phyloP scores from a whole-genome alignment of 305 asterid genomes.

The Fraxinus latifolia region DNA sequence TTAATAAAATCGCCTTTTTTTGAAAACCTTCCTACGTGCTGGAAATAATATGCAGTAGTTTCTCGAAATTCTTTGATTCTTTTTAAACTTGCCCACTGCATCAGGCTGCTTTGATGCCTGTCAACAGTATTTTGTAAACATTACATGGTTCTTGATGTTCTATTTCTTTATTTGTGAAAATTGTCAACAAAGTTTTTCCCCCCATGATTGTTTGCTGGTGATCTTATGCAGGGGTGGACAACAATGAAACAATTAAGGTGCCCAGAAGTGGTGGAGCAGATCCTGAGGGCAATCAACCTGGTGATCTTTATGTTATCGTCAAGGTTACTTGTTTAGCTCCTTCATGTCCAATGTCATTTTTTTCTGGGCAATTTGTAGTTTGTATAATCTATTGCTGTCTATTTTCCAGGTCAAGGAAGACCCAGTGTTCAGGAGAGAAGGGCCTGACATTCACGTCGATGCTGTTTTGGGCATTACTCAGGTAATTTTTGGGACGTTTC shows the following conservation, averaged over 20 bases:
- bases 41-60: not conserved
- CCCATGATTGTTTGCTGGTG: constrained; percentile 20
- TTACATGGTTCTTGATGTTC: not conserved
- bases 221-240: constrained; percentile 71
- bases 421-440: constrained; percentile 94
- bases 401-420: constrained; percentile 83
- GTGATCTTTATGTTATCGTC: constrained; percentile 71
- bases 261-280: constrained; percentile 93
- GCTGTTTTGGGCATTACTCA: constrained; percentile 79
- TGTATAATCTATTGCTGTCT: constrained; percentile 6
- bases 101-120: not conserved
- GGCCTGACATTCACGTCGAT: constrained; percentile 89
- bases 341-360: constrained; percentile 2
- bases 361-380: not conserved
- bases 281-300: constrained; percentile 91
- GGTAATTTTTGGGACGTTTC: constrained; percentile 44
- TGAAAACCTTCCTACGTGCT: constrained; percentile 7
- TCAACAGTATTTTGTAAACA: not conserved
- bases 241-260: constrained; percentile 59
- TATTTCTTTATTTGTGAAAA: constrained; percentile 2
- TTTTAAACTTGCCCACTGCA: not conserved
- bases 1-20: not conserved
- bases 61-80: not conserved
- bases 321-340: constrained; percentile 51
- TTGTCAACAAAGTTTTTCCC: not conserved